Evolutionary conservation across 2,329 filamentous ascomycete species (phyloP).

Genomic region (Lizonia empirigonia): DNA sequence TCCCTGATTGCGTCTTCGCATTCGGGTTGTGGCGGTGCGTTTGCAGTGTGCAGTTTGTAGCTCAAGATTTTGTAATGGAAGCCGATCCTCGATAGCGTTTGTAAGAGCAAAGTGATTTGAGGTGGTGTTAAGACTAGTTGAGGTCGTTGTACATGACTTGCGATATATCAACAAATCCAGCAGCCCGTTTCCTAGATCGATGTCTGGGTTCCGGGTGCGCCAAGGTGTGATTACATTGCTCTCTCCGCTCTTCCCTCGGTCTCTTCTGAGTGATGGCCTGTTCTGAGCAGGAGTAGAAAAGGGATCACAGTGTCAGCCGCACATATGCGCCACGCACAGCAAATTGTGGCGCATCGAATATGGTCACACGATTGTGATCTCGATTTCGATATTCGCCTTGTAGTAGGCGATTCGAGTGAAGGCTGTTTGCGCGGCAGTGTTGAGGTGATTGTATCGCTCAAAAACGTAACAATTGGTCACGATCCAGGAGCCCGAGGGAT

Average conservation of each 20-base stretch:
- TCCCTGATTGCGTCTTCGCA: neutral
- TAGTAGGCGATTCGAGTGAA: neutral
- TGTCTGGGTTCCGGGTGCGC: neutral
- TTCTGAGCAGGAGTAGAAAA: too few species aligned
- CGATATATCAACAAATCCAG: too few species aligned
- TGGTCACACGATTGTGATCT: neutral
- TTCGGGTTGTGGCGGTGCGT: slow-evolving; percentile 7
- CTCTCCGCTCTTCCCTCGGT: neutral
- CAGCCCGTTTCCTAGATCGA: neutral
- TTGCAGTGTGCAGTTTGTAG: neutral
- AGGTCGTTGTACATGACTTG: too few species aligned
- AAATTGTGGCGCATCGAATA: neutral
- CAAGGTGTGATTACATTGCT: slow-evolving; percentile 1
- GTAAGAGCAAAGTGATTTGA: neutral
- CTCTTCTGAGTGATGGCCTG: neutral
- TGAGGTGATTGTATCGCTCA: too few species aligned
- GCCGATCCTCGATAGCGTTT: neutral
- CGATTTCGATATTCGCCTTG: neutral
- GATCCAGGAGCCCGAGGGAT: neutral
- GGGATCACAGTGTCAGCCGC: neutral
- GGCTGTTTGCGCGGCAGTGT: neutral
- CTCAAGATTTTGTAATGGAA: neutral
- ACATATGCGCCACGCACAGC: neutral
- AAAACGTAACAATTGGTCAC: neutral
- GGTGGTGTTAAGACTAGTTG: neutral